Base-by-base conservation (phyloP, 1,139 yeast genomes). In the Diutina rugosa region DNA sequence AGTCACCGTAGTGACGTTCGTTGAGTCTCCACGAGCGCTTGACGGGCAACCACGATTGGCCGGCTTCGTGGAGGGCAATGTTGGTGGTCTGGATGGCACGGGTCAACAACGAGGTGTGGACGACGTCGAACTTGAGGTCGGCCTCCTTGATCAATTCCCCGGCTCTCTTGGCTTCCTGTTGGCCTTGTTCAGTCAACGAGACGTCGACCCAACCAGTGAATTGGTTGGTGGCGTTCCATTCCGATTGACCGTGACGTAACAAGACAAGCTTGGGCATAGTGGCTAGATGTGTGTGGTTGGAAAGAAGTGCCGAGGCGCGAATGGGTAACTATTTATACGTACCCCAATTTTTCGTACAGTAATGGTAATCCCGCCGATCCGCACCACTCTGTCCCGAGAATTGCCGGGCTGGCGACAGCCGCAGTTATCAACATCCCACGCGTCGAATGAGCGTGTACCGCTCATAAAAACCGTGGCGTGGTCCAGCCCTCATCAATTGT, bases 131-230 rank as follows among this genome's bases (percentile, higher is more conserved):
- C 69, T 81, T 74, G 67, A 90, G 81, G 62, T 87, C 88, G 63
- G 93, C 86, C 74, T 90, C 96, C 75, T 85, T 87, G 72, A 93
- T 79, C 71, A 93, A 81, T 72, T 84, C 91, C 74, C 98, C 99
- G 64, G 97, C 99, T 73, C 88, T 85, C 66, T 79, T 78, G 65
- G 98, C 53, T 18, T 49, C 53, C 14, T 10, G 12, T 16, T 16
- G 29, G 14, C 53, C 53, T 30, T 49, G 44, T 30, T 49, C 44
- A 29, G 95, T 84, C 72, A 93, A 84, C 71, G 82, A 81, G 64
- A 90, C 95, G 73, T 91, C 98, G 63, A 91, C 97, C 99, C 99
- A 93, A 70, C 99, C 99, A 73, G 98, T 91, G 85, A 93, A 93
- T 67, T 91, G 82, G 83, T 93, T 91, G 82, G 89, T 89, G 77